Conservation (phyloP, 2,329 filamentous ascomycete species). For the Fusarium staphyleae region DNA sequence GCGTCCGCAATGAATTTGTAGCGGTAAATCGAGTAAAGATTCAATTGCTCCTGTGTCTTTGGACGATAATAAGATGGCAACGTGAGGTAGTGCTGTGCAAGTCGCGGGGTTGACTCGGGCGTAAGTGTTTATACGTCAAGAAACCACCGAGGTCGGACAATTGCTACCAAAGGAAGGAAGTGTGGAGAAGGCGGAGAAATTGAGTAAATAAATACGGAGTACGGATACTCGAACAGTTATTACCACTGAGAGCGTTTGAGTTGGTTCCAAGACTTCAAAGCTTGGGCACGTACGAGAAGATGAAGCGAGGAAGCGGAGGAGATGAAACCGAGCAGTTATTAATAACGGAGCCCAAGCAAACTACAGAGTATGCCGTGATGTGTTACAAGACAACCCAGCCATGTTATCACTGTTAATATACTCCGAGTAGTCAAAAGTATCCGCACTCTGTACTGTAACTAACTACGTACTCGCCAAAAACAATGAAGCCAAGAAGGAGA, state of each 20-base stretch:
- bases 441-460: no score
- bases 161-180: constrained; percentile 1
- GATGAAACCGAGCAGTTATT: constrained; percentile 9
- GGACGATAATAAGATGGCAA: background rate
- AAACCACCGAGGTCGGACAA: background rate
- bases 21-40: no score
- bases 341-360: constrained; percentile 16
- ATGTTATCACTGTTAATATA: no score
- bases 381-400: background rate
- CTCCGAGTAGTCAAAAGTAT: no score
- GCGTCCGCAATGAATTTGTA: background rate
- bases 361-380: constrained; percentile 10
- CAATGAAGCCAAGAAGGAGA: constrained; percentile 1
- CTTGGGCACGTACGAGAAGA: background rate
- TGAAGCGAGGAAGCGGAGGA: constrained; percentile 18
- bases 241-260: constrained; percentile 38
- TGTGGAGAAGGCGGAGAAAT: constrained; percentile 14
- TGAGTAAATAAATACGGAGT: constrained; percentile 12
- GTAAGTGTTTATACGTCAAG: constrained; percentile 5
- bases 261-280: constrained; percentile 25
- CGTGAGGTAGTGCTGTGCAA: background rate
- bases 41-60: no score
- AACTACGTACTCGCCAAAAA: background rate
- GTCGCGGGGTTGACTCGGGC: background rate
- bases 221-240: no score